Evolutionary conservation across 2,329 filamentous ascomycete genomes (phyloP).

Genomic region (Aspergillus sclerotialis): DNA sequence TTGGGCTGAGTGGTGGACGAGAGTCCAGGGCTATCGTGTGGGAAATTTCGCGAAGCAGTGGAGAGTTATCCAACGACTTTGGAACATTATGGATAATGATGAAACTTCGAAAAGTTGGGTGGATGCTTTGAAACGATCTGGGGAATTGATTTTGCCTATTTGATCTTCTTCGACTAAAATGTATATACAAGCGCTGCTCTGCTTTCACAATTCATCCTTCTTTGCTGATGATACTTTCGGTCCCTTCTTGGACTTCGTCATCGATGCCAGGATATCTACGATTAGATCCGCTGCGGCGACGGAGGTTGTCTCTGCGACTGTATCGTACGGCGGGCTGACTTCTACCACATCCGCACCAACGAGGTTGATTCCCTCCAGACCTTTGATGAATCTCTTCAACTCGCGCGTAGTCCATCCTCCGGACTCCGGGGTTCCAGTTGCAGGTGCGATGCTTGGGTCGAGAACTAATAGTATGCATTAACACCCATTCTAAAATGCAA

Average conservation of each 20-base stretch:
- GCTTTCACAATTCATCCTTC: background rate
- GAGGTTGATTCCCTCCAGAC: constrained; percentile 12
- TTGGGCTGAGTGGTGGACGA: constrained; percentile 14
- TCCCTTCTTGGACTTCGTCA: constrained; percentile 13
- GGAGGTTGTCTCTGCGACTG: constrained; percentile 31
- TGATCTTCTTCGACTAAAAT: constrained; percentile 2
- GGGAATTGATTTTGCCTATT: constrained; percentile 11
- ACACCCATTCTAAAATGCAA: background rate
- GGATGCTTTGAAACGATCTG: constrained; percentile 10
- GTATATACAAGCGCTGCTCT: constrained; percentile 1
- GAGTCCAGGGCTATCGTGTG: constrained; percentile 12
- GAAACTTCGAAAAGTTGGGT: constrained; percentile 9
- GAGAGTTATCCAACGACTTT: constrained; percentile 13
- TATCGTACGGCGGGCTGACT: constrained; percentile 41
- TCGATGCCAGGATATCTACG: constrained; percentile 21
- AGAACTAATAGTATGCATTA: constrained; percentile 11
- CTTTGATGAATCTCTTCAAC: constrained; percentile 12
- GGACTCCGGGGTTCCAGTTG: constrained; percentile 19
- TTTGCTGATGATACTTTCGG: background rate
- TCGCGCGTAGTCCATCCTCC: constrained; percentile 17
- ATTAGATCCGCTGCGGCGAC: constrained; percentile 23
- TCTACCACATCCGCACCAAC: constrained; percentile 24
- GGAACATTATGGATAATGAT: constrained; percentile 11
- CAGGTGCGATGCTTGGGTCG: constrained; percentile 27
- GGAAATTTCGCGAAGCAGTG: constrained; percentile 15